These are phyloP conservation scores for Suhomyces sp. DNA, from an alignment of 805 yeast genomes.

Conservation along the genomic window DNA sequence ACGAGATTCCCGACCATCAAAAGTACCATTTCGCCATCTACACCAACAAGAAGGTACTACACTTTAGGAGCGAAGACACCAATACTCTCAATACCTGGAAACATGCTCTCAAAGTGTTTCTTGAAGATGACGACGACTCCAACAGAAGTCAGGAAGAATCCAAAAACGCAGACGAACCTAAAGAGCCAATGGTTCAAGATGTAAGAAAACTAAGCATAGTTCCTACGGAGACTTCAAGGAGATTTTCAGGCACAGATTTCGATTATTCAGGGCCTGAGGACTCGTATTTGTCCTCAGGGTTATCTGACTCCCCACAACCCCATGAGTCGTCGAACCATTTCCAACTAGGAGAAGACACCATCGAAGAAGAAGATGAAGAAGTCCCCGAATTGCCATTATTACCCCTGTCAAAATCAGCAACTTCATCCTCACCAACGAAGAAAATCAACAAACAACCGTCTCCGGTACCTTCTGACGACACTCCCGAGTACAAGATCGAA, in stretches of 20 bases:
- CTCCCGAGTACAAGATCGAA: constrained; percentile 29
- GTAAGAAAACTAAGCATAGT: too few relatives aligned
- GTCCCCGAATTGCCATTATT: background rate
- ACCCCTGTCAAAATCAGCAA: background rate
- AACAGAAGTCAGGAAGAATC: background rate
- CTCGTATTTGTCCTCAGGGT: constrained; percentile 9
- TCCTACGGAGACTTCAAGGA: background rate
- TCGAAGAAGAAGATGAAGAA: constrained; percentile 6
- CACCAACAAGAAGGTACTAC: constrained; percentile 22
- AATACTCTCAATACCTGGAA: constrained; percentile 18
- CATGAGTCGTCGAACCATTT: constrained; percentile 4
- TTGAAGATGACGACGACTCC: constrained; percentile 8
- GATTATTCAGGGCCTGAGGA: constrained; percentile 11
- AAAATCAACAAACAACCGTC: background rate
- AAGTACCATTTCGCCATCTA: constrained; percentile 22
- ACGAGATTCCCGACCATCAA: constrained; percentile 15
- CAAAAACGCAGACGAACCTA: background rate
- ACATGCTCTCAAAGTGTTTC: constrained; percentile 8
- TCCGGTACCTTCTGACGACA: constrained; percentile 2
- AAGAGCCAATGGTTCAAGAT: too few relatives aligned
- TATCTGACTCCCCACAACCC: constrained; percentile 9
- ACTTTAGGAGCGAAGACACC: constrained; percentile 15
- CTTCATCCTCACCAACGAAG: background rate
- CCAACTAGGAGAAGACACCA: constrained; percentile 2
- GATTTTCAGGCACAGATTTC: background rate